Evolutionary conservation across 1,284 basidiomycete species (phyloP).

Genomic region (Marasmius sp.): DNA sequence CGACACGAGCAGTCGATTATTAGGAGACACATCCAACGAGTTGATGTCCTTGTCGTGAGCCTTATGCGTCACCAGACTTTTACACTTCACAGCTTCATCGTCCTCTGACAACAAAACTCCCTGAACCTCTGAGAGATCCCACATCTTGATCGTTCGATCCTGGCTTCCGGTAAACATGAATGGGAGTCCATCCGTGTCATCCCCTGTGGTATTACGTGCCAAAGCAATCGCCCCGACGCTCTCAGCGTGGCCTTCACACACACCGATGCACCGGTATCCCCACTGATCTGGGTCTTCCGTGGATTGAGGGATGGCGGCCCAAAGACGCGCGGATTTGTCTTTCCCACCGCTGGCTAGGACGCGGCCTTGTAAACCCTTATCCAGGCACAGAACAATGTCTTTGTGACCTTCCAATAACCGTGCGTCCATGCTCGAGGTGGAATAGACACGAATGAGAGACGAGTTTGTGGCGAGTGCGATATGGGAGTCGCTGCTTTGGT

Average conservation of each 20-base stretch:
- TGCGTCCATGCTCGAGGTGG: slow-evolving; percentile 70
- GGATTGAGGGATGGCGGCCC: slow-evolving; percentile 53
- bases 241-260: slow-evolving; percentile 94
- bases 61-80: slow-evolving; percentile 85
- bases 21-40: slow-evolving; percentile 89
- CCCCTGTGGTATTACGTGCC: slow-evolving; percentile 45
- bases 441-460: slow-evolving; percentile 87
- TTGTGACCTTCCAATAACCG: slow-evolving; percentile 85
- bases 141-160: slow-evolving; percentile 98
- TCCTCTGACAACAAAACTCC: slow-evolving; percentile 23
- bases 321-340: slow-evolving; percentile 86
- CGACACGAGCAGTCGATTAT: slow-evolving; percentile 86
- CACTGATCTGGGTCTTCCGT: slow-evolving; percentile 26
- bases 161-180: slow-evolving; percentile 95
- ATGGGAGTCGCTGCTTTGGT: slow-evolving; percentile 55
- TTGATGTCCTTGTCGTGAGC: slow-evolving; percentile 99
- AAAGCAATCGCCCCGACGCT: slow-evolving; percentile 91
- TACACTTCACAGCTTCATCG: slow-evolving; percentile 50
- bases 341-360: slow-evolving; percentile 90
- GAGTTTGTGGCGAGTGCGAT: slow-evolving; percentile 96
- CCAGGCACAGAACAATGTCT: slow-evolving; percentile 90
- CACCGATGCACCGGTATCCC: slow-evolving; percentile 80
- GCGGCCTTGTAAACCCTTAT: slow-evolving; percentile 64
- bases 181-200: slow-evolving; percentile 30
- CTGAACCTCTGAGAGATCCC: slow-evolving; percentile 74